Percentiles rank a stretch among this genome's conserved stretches.
phyloP scores from a whole-genome alignment of 805 yeast genomes.

The Candida piceae region DNA sequence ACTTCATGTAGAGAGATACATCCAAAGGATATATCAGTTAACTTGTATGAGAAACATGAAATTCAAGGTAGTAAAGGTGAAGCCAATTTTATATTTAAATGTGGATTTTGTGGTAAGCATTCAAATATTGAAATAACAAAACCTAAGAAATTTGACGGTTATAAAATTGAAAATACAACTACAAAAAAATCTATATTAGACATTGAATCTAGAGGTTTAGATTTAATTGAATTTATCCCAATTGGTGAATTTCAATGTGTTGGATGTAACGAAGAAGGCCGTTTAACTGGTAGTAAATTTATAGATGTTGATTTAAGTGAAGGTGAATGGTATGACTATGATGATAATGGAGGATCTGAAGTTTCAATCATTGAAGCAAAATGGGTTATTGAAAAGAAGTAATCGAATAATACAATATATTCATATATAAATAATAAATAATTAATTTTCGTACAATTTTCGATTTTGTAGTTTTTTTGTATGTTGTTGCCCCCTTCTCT shows the following conservation, averaged over 20 bases:
- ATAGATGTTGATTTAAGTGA: conserved; percentile 67
- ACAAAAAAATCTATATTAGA: conserved; percentile 48
- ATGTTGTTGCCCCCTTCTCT: no score
- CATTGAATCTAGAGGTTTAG: conserved; percentile 85
- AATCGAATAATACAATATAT: no score
- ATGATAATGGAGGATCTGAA: conserved; percentile 75
- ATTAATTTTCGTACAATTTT: no score
- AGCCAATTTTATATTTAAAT: conserved; percentile 70
- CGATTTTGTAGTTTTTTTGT: no score
- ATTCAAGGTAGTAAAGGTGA: conserved; percentile 72
- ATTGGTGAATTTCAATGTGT: conserved; percentile 53
- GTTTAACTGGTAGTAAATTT: conserved; percentile 38
- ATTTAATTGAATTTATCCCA: conserved; percentile 62
- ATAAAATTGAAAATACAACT: conserved; percentile 37
- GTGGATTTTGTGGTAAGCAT: conserved; percentile 24
- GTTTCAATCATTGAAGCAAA: conserved; percentile 72
- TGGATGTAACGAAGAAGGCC: conserved; percentile 37
- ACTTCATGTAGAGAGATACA: conserved; percentile 76
- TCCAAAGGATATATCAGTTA: conserved; percentile 63
- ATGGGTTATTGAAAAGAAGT: conserved; percentile 51
- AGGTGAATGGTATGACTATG: conserved; percentile 93
- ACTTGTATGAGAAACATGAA: conserved; percentile 60
- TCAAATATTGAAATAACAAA: conserved; percentile 19
- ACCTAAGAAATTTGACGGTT: conserved; percentile 24
- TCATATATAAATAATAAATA: no score